These are phyloP conservation scores for Hypoxylon cercidicola DNA, from an alignment of 495 filamentous ascomycete species.

Conservation along the genomic window DNA sequence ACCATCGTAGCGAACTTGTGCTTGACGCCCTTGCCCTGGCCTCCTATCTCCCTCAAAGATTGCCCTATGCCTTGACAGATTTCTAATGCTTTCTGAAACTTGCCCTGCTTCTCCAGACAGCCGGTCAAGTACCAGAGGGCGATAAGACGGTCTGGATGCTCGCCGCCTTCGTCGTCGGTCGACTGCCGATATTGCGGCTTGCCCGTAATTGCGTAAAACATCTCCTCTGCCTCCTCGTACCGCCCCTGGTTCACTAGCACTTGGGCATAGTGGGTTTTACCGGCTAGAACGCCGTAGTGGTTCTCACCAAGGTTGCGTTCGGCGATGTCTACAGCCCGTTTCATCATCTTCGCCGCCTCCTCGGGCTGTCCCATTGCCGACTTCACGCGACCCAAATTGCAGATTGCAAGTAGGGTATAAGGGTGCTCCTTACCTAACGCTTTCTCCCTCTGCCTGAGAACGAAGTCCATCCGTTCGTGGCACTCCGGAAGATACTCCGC, in stretches of 20 bases:
- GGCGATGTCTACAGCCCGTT: conserved; percentile 37
- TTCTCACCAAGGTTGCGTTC: conserved; percentile 50
- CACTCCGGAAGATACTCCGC: conserved; percentile 11
- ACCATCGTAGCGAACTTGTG: conserved; percentile 20
- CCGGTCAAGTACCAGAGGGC: conserved; percentile 30
- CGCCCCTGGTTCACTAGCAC: conserved; percentile 33
- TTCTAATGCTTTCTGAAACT: conserved; percentile 34
- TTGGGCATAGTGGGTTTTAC: conserved; percentile 36
- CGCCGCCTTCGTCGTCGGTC: conserved; percentile 24
- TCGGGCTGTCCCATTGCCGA: conserved; percentile 33
- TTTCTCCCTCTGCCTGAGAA: conserved; percentile 42
- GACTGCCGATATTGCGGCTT: conserved; percentile 23
- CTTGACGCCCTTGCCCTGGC: conserved; percentile 11
- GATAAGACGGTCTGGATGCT: conserved; percentile 42
- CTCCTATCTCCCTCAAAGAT: conserved; percentile 3
- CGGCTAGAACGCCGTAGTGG: conserved; percentile 49
- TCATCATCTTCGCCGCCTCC: conserved; percentile 47
- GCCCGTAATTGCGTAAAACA: conserved; percentile 37
- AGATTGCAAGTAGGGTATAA: conserved; percentile 46
- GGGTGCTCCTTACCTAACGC: conserved; percentile 53
- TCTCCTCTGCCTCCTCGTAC: conserved; percentile 44
- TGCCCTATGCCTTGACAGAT: not conserved
- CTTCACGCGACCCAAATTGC: conserved; percentile 45
- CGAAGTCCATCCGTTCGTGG: conserved; percentile 36
- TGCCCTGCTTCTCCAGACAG: conserved; percentile 34